A percentile compares a stretch with the other conserved stretches of the same genome.
Evolutionary conservation across 768 basidiomycete species (phyloP).

Genomic region (Podaxis carcinomalis): DNA sequence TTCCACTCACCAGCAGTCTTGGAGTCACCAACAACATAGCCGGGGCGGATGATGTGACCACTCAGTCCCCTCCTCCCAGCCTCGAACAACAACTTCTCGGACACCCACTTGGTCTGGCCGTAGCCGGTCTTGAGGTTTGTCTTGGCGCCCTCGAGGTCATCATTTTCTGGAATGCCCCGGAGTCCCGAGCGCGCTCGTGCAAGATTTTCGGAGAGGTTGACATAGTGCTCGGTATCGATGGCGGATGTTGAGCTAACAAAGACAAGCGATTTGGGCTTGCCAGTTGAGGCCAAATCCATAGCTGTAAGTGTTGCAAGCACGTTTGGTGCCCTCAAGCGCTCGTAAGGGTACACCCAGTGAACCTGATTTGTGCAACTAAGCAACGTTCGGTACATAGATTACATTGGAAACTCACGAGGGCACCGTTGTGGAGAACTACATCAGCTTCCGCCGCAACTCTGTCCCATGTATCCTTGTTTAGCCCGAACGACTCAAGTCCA

Average conservation of each 20-base stretch:
- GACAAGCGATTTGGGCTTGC: constrained; percentile 73
- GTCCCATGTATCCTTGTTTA: constrained; percentile 61
- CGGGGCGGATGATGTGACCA: constrained; percentile 87
- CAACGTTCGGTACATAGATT: not conserved
- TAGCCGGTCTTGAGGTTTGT: constrained; percentile 82
- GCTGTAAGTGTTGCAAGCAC: constrained; percentile 88
- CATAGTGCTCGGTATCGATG: constrained; percentile 88
- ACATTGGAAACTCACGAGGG: constrained; percentile 60
- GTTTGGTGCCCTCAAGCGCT: constrained; percentile 86
- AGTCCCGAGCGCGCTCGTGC: constrained; percentile 33
- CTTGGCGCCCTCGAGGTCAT: constrained; percentile 85
- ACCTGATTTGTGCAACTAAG: constrained; percentile 45
- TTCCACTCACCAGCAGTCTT: constrained; percentile 66
- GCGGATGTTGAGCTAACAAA: constrained; percentile 98
- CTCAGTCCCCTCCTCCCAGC: constrained; percentile 82
- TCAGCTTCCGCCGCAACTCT: constrained; percentile 70
- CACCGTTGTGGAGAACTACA: constrained; percentile 90
- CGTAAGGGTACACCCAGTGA: constrained; percentile 99
- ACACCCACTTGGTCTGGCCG: constrained; percentile 98
- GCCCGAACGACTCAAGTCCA: constrained; percentile 68
- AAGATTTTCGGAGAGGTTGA: constrained; percentile 75
- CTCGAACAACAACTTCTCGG: constrained; percentile 90
- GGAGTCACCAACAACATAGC: constrained; percentile 95
- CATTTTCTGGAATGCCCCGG: constrained; percentile 79
- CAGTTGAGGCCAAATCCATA: constrained; percentile 69